phyloP scores from a whole-genome alignment of 139 green algal species.

The Yamagishiella unicocca region DNA sequence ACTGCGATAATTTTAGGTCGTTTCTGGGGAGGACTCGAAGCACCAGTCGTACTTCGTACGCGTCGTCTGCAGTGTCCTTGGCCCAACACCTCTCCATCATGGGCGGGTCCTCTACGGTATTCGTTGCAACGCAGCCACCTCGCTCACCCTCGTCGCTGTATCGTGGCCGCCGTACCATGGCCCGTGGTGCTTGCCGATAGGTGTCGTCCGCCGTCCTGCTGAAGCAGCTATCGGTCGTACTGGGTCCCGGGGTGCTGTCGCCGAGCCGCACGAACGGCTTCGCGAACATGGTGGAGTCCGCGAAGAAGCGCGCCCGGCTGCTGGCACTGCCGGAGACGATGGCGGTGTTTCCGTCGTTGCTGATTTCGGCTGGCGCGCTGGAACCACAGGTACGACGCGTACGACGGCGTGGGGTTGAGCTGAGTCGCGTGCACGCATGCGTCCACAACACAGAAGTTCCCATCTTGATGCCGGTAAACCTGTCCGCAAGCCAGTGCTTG shows the following conservation, averaged over 20 bases:
- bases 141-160: background rate
- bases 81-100: background rate
- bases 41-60: background rate
- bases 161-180: too few relatives aligned
- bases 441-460: too few relatives aligned
- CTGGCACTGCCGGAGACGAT: conserved; percentile 60
- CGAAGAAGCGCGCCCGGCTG: conserved; percentile 71
- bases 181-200: background rate
- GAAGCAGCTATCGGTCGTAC: conserved; percentile 10
- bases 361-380: conserved; percentile 74
- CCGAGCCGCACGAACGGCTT: conserved; percentile 85
- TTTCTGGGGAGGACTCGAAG: background rate
- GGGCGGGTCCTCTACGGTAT: background rate
- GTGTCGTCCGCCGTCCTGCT: conserved; percentile 42
- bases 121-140: background rate
- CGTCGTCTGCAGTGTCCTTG: background rate
- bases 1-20: background rate
- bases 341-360: conserved; percentile 91
- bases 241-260: conserved; percentile 68
- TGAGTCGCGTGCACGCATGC: too few relatives aligned
- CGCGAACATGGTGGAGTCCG: conserved; percentile 88
- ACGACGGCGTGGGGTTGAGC: too few relatives aligned
- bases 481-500: too few relatives aligned
- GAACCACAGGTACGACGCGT: conserved; percentile 57
- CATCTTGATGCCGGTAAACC: too few relatives aligned